A percentile compares a stretch with the other conserved stretches of the same genome.
phyloP scores from a whole-genome alignment of 2,329 filamentous ascomycete genomes.

The Monilinia fructigena region DNA sequence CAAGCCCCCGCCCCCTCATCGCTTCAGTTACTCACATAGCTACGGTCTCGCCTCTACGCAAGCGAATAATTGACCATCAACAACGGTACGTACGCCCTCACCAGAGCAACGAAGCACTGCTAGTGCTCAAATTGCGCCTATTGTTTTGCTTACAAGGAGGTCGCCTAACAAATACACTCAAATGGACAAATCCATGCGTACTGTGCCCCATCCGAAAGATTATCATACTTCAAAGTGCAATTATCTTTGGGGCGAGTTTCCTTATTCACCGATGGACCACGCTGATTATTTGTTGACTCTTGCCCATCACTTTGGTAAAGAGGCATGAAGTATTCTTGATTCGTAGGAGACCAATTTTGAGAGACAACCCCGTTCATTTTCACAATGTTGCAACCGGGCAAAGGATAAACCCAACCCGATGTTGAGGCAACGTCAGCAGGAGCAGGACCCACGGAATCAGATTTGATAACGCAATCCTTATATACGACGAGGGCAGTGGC shows the following conservation, averaged over 20 bases:
- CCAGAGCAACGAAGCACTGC: too few relatives aligned
- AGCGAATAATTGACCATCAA: too few relatives aligned
- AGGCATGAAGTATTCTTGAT: not conserved
- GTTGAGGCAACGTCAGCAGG: not conserved
- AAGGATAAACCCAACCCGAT: not conserved
- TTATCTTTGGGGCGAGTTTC: too few relatives aligned
- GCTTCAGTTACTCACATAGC: too few relatives aligned
- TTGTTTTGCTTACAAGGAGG: too few relatives aligned
- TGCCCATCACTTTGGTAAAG: not conserved
- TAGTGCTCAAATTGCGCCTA: too few relatives aligned
- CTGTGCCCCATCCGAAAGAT: not conserved
- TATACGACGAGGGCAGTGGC: conserved; percentile 3
- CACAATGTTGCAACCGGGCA: not conserved
- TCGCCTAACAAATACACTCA: not conserved
- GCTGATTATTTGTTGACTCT: not conserved
- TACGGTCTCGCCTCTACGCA: too few relatives aligned
- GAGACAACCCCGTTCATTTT: not conserved
- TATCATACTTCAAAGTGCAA: conserved; percentile 1
- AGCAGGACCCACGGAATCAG: not conserved
- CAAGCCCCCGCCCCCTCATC: not conserved
- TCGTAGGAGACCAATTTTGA: not conserved
- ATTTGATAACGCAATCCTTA: not conserved
- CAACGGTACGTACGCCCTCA: too few relatives aligned
- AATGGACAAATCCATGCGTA: conserved; percentile 17
- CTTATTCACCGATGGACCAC: conserved; percentile 1